Evolutionary conservation across 116 monocot genomes (phyloP), one percentile per base, ranked within the genome.

Genomic region (Dioscorea cayenensis): DNA sequence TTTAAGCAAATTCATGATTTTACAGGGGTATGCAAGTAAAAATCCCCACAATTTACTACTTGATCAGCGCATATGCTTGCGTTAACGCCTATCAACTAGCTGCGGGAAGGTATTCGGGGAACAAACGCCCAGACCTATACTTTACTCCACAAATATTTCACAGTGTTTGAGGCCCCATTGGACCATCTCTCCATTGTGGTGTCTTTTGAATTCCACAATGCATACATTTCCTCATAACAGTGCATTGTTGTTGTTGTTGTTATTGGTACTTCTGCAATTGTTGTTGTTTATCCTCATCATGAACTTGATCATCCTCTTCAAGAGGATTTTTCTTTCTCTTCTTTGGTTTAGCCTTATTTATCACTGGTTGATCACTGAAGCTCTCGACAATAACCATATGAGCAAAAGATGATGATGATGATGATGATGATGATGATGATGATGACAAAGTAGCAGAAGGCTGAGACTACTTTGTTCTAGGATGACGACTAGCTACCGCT

Each of bases 131-230:
- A 18, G 71, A 71, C 51, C 58, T 70, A 52, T 70, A 70, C 3
- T 55, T 23, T 5, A 70, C 70, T 4, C 70, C 70, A 19, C 70
- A 70, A 2, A 55, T 55, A 58, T 70, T 70, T 22, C 91, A 91
- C 10, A 91, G 87, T 1, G 91, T 91, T 63, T 87, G 87, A 0
- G 91, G 91, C 5, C 91, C 91, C 91, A 81, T 78, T 3, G 91
- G 91, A 10, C 91, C 91, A 16, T 84, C 87, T 28, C 91, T 75
- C 91, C 91, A 91, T 37, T 91, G 91, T 20, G 91, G 91, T 0
- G 87, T 91, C 75, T 85, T 84, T 58, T 73, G 70, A 35, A 85
- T 77, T 20, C 75, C 85, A 51, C 91, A 91, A 14, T 91, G 91
- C 77, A 69, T 35, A 72, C 91, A 91, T n/a, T 85, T 87, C 63